Evolutionary conservation across 352 stramenopile genomes (phyloP).

Genomic region (Phytophthora sansomeana): DNA sequence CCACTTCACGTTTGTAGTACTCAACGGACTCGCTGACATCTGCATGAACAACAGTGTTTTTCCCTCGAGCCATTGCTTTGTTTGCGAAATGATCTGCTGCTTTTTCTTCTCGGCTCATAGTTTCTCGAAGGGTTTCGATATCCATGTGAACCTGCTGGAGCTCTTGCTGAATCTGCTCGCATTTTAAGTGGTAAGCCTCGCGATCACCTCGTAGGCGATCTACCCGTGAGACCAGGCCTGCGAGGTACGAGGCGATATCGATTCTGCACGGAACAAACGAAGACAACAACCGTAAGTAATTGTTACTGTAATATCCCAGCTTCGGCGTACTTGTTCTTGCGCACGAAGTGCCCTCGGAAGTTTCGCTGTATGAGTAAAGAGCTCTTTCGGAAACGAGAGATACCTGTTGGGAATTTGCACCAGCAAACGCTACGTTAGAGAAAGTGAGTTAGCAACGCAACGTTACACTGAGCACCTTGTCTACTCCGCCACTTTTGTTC

Average conservation of each 20-base stretch:
- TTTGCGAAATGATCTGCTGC: slow-evolving; percentile 12
- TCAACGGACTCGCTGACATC: slow-evolving; percentile 41
- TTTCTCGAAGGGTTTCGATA: slow-evolving; percentile 24
- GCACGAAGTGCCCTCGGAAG: slow-evolving; percentile 49
- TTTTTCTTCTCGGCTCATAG: slow-evolving; percentile 23
- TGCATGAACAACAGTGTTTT: slow-evolving; percentile 42
- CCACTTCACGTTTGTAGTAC: slow-evolving; percentile 42
- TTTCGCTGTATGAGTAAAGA: slow-evolving; percentile 53
- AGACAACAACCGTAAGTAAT: neutral
- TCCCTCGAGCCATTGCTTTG: slow-evolving; percentile 35
- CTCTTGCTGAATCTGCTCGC: slow-evolving; percentile 23
- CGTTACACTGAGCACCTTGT: slow-evolving; percentile 22
- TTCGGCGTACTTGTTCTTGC: slow-evolving; percentile 33
- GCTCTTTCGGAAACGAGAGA: slow-evolving; percentile 40
- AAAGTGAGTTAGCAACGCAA: no score
- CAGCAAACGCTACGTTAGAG: neutral
- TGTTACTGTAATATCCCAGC: neutral
- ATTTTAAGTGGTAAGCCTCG: slow-evolving; percentile 31
- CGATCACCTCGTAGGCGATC: slow-evolving; percentile 29
- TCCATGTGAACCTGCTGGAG: slow-evolving; percentile 29
- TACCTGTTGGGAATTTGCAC: slow-evolving; percentile 2
- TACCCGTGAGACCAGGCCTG: slow-evolving; percentile 32
- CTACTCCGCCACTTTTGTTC: slow-evolving; percentile 40
- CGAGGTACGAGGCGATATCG: slow-evolving; percentile 8
- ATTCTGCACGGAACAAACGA: slow-evolving; percentile 3